Percentiles rank a stretch among this genome's conserved stretches.
These are phyloP conservation scores for Salmacisia buchloeana DNA, from an alignment of 1,284 basidiomycete genomes.

Conservation along the genomic window DNA sequence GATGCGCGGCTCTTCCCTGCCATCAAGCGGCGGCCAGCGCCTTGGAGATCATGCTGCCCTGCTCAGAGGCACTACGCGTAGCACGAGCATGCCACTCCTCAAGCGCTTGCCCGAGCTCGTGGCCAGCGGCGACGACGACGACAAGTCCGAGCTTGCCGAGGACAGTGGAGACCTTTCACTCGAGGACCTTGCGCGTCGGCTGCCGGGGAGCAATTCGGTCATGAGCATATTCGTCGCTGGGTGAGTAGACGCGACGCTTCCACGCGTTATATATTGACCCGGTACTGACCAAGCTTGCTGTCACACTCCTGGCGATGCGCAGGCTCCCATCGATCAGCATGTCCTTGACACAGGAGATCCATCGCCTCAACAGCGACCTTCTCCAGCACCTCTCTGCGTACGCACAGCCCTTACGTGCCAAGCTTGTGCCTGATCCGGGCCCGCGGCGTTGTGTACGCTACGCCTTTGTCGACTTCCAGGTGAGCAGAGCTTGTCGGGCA, in stretches of 20 bases:
- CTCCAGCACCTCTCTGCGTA: background rate
- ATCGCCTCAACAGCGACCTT: background rate
- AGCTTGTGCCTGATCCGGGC: background rate
- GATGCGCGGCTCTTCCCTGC: background rate
- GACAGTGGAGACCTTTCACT: background rate
- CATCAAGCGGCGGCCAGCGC: background rate
- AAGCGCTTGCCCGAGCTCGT: background rate
- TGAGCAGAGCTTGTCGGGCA: background rate
- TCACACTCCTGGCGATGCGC: background rate
- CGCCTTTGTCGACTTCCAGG: constrained; percentile 3
- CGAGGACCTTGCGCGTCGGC: background rate
- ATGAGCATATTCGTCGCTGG: constrained; percentile 6
- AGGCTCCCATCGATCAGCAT: background rate
- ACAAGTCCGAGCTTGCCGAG: background rate
- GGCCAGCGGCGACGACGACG: background rate
- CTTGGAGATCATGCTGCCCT: background rate
- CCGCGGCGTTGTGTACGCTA: background rate
- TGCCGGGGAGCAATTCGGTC: background rate
- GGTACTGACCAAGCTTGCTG: background rate
- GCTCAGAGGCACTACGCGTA: background rate
- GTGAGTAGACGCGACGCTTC: background rate
- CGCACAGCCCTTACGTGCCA: background rate
- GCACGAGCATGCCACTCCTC: background rate
- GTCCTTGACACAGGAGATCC: background rate
- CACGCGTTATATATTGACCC: background rate